Base-by-base conservation (phyloP, 345 rosid genomes). In the Populus nigra region DNA sequence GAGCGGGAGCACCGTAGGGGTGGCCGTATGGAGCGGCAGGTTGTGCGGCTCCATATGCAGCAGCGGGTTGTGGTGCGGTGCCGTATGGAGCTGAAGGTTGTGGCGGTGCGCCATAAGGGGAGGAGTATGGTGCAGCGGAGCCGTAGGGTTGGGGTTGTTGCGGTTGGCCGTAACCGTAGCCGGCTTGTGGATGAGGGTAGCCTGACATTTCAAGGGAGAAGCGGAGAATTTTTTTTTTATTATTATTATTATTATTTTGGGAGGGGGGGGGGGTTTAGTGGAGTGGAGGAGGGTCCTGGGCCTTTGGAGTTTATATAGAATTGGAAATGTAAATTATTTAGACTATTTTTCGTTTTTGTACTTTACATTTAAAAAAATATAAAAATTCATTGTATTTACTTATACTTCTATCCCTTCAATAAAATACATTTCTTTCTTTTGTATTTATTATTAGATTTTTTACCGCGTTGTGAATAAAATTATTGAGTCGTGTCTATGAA, bases 91-190 rank as follows among this genome's bases (percentile, higher is more conserved):
- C 75, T 59, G 86, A 55, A n/a, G 86, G 17, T 41, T 82, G 69
- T 53, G 83, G 76, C 25, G 82, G n/a, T 65, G 18, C 36, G 73
- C 73, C 47, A 15, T 50, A 73, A 15, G 71, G 79, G 73, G 68
- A 73, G 29, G 86, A 50, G 25, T 86, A 80, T 8, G 83, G 85
- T 35, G 83, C 72, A 3, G 90, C 69, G n/a, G 86, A 77, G 12
- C 88, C 88, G 77, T 88, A 87, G 31, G 45, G 74, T 12, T 83
- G 85, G 43, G 62, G 85, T 47, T 83, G 17, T 36, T 88, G 84
- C 65, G 88, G 25, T 65, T 82, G 49, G 69, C 91, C 92, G 87
- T 93, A 93, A 61, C 91, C 90, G 76, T 87, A 89, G 76, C 91
- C 87, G 38, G 92, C 76, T 8, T 87, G 86, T 65, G 50, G 83